Conservation (phyloP, 2,329 filamentous ascomycete genomes). For the Botryotinia calthae region DNA sequence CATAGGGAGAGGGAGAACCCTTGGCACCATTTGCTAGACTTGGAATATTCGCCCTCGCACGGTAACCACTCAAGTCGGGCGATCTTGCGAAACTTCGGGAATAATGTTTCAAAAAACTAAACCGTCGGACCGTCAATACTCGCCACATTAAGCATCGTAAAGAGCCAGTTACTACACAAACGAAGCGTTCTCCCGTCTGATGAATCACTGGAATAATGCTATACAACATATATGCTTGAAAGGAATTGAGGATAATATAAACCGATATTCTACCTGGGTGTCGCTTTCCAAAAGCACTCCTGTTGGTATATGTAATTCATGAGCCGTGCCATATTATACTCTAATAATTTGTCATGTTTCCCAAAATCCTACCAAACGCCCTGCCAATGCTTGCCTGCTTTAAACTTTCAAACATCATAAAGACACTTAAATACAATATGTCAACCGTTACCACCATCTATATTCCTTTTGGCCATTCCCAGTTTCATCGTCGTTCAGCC, state of each 20-base stretch:
- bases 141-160: neutral
- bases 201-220: neutral
- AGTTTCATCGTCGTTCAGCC: constrained; percentile 46
- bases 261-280: neutral
- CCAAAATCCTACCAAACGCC: constrained; percentile 20
- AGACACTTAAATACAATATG: constrained; percentile 19
- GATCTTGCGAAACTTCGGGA: neutral
- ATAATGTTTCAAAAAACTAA: neutral
- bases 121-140: neutral
- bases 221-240: neutral
- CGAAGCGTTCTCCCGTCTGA: neutral
- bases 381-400: constrained; percentile 23
- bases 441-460: neutral
- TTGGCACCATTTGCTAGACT: neutral
- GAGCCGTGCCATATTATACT: constrained; percentile 17
- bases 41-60: neutral
- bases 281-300: constrained; percentile 11
- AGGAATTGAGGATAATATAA: neutral
- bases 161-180: neutral
- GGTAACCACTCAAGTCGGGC: neutral
- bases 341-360: constrained; percentile 13
- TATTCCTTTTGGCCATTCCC: neutral
- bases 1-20: neutral
- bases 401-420: constrained; percentile 19
- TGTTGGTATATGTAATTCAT: constrained; percentile 21